Evolutionary conservation across 805 yeast species (phyloP).

Genomic region (Wickerhamomyces bovis): DNA sequence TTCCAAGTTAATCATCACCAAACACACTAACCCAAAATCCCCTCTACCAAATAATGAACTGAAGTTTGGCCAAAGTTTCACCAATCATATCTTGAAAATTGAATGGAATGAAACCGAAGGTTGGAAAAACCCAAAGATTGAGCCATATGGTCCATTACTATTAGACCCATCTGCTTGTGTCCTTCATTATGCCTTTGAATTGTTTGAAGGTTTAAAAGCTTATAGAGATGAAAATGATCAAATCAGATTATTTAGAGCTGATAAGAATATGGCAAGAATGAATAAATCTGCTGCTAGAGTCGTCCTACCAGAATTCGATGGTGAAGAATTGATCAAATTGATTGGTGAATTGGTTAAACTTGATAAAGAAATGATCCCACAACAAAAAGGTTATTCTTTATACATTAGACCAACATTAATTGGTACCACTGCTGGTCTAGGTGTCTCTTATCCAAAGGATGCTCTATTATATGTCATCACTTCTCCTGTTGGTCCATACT

Average conservation of each 20-base stretch:
- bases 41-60: conserved; percentile 56
- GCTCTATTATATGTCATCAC: conserved; percentile 84
- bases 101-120: conserved; percentile 77
- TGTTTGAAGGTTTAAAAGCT: conserved; percentile 95
- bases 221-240: conserved; percentile 60
- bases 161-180: conserved; percentile 89
- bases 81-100: conserved; percentile 82
- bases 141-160: conserved; percentile 70
- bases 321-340: conserved; percentile 66
- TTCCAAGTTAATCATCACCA: conserved; percentile 44
- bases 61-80: conserved; percentile 69
- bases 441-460: conserved; percentile 75
- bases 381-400: conserved; percentile 82
- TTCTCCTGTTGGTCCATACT: conserved; percentile 97
- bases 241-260: conserved; percentile 83
- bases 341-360: conserved; percentile 70
- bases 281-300: conserved; percentile 84
- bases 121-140: conserved; percentile 86
- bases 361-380: conserved; percentile 77
- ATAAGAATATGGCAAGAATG: conserved; percentile 89
- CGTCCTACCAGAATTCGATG: conserved; percentile 81
- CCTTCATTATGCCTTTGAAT: conserved; percentile 90
- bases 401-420: conserved; percentile 93
- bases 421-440: conserved; percentile 85
- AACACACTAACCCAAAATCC: conserved; percentile 42